Percentiles rank a stretch among this genome's conserved stretches.
These are phyloP conservation scores for Hypoxylon sp. DNA, from an alignment of 2,329 filamentous ascomycete species.

Conservation along the genomic window DNA sequence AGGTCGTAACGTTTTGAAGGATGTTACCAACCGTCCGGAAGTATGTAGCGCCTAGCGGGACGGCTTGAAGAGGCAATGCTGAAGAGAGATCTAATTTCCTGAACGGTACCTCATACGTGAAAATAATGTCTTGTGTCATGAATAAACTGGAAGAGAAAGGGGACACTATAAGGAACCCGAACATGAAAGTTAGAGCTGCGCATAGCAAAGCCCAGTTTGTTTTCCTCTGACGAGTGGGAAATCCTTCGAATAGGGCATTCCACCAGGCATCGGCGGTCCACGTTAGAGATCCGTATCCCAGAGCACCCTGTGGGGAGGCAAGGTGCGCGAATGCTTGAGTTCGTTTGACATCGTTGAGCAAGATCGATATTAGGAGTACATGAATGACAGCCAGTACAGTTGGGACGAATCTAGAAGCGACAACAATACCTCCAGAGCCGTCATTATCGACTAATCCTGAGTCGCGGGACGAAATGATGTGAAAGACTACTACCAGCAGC, in stretches of 20 bases:
- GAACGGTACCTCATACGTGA: conserved; percentile 27
- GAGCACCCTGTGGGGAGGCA: conserved; percentile 32
- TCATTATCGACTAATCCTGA: conserved; percentile 31
- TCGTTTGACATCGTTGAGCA: conserved; percentile 40
- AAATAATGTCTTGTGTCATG: conserved; percentile 30
- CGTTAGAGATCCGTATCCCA: conserved; percentile 25
- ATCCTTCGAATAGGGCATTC: conserved; percentile 27
- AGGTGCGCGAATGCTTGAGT: conserved; percentile 38
- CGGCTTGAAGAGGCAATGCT: conserved; percentile 21
- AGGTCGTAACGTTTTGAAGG: conserved; percentile 38
- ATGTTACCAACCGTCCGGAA: conserved; percentile 38
- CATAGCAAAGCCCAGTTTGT: conserved; percentile 30
- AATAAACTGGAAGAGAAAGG: conserved; percentile 39
- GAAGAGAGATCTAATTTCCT: conserved; percentile 22
- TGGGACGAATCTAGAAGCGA: conserved; percentile 37
- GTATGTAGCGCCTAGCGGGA: conserved; percentile 34
- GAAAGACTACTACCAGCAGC: conserved; percentile 20
- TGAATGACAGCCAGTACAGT: conserved; percentile 37
- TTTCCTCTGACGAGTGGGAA: conserved; percentile 28
- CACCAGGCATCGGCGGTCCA: conserved; percentile 43
- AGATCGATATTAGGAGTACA: conserved; percentile 36
- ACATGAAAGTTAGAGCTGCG: conserved; percentile 27
- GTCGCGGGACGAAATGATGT: conserved; percentile 34
- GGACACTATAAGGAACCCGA: conserved; percentile 33
- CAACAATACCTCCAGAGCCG: conserved; percentile 26